Evolutionary conservation across 2,329 filamentous ascomycete genomes (phyloP).

Genomic region (Talaromyces pinophilus): DNA sequence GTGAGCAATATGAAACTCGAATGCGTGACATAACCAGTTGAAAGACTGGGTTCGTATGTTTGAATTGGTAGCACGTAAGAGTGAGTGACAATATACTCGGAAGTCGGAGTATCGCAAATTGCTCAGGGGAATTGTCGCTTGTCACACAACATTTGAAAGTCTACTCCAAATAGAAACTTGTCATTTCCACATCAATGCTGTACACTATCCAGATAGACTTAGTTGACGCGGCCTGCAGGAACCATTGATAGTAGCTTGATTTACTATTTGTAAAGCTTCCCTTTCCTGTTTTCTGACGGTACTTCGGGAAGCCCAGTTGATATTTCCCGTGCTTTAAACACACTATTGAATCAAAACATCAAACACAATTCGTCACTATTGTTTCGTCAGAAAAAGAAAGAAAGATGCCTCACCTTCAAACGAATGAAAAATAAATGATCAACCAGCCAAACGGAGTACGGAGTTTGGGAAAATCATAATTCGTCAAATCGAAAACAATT

Average conservation of each 20-base stretch:
- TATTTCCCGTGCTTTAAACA: neutral
- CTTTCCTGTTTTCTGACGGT: neutral
- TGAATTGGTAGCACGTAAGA: neutral
- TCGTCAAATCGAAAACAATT: neutral
- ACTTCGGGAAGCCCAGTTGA: neutral
- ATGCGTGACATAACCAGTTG: too few relatives aligned
- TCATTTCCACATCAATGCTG: neutral
- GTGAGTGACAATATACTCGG: neutral
- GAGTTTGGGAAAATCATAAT: slow-evolving; percentile 5
- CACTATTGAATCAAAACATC: slow-evolving; percentile 1
- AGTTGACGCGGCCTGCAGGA: neutral
- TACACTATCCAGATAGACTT: neutral
- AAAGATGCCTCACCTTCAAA: neutral
- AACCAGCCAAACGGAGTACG: slow-evolving; percentile 5
- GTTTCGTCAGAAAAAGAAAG: neutral
- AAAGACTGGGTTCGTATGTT: neutral
- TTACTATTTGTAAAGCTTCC: neutral
- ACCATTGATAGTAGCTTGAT: neutral
- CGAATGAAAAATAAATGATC: neutral
- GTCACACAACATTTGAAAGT: neutral
- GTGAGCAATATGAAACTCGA: neutral
- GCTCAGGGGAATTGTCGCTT: neutral
- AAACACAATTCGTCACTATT: neutral
- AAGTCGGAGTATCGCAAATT: slow-evolving; percentile 5
- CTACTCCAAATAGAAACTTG: neutral